phyloP scores from a whole-genome alignment of 805 yeast species.

The Wickerhamomyces chambardii region DNA sequence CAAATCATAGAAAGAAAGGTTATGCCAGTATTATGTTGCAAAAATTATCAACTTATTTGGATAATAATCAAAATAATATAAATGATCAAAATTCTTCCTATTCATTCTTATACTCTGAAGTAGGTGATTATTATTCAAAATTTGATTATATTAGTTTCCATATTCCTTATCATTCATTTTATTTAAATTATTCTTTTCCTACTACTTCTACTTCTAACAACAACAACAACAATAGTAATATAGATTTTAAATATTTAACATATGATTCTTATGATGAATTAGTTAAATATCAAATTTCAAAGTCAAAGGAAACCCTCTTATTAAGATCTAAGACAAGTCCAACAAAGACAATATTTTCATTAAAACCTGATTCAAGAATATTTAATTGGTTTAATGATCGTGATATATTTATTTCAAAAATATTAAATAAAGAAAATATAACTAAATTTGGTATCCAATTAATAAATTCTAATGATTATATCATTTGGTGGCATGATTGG shows the following conservation, averaged over 20 bases:
- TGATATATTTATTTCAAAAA: constrained; percentile 23
- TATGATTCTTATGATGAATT: constrained; percentile 23
- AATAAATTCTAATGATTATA: constrained; percentile 20
- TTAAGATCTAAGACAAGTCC: constrained; percentile 8
- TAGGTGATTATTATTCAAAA: constrained; percentile 55
- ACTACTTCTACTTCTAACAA: too few species aligned
- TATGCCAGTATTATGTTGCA: constrained; percentile 42
- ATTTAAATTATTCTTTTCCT: too few species aligned
- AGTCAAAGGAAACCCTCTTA: constrained; percentile 12
- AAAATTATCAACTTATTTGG: constrained; percentile 12
- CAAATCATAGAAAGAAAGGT: constrained; percentile 41
- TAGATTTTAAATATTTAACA: constrained; percentile 16
- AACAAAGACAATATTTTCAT: constrained; percentile 17
- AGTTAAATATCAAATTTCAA: constrained; percentile 17
- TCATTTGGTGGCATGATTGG: constrained; percentile 39
- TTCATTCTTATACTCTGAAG: constrained; percentile 58
- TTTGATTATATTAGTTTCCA: constrained; percentile 48
- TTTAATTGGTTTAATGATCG: constrained; percentile 35
- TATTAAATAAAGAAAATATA: constrained; percentile 3
- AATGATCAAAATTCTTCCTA: constrained; percentile 24
- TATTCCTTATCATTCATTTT: constrained; percentile 25
- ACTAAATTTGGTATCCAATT: constrained; percentile 22
- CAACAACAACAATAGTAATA: constrained; percentile 1
- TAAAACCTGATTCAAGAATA: constrained; percentile 25
- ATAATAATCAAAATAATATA: too few species aligned